phyloP scores from a whole-genome alignment of 2,329 filamentous ascomycete genomes.

The Paecilomyces fulvus region DNA sequence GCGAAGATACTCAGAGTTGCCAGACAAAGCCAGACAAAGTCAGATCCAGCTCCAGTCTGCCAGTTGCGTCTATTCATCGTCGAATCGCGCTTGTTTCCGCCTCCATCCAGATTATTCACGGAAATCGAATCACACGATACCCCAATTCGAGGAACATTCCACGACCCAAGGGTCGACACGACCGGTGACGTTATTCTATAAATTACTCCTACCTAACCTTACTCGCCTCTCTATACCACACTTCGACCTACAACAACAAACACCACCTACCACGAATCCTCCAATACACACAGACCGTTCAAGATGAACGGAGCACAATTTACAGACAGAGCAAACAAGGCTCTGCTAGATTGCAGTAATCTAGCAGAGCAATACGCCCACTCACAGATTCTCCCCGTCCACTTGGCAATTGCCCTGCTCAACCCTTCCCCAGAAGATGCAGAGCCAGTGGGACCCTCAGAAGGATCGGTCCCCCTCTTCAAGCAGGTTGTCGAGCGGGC shows the following conservation, averaged over 20 bases:
- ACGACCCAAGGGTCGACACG: neutral
- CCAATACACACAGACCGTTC: constrained; percentile 2
- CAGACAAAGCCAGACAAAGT: neutral
- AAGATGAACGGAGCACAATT: constrained; percentile 54
- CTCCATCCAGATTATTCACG: neutral
- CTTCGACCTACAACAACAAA: neutral
- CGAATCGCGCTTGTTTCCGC: neutral
- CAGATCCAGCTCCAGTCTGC: neutral
- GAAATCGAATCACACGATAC: neutral
- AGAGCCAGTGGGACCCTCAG: constrained; percentile 54
- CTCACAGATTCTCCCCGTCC: constrained; percentile 80
- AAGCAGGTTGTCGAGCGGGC: constrained; percentile 90
- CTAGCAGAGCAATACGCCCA: constrained; percentile 86
- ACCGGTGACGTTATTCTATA: neutral
- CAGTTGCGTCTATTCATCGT: neutral
- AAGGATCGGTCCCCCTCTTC: constrained; percentile 67
- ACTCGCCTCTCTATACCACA: neutral
- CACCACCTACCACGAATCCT: neutral
- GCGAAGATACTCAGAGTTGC: neutral
- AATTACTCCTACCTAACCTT: neutral
- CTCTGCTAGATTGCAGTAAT: constrained; percentile 78
- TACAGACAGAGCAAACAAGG: constrained; percentile 85
- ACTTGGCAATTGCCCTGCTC: constrained; percentile 59
- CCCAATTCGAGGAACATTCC: neutral
- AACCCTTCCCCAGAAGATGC: constrained; percentile 49